Evolutionary conservation across 768 basidiomycete genomes (phyloP), one percentile per base, ranked within the genome.

Genomic region (Mycena latifolia): DNA sequence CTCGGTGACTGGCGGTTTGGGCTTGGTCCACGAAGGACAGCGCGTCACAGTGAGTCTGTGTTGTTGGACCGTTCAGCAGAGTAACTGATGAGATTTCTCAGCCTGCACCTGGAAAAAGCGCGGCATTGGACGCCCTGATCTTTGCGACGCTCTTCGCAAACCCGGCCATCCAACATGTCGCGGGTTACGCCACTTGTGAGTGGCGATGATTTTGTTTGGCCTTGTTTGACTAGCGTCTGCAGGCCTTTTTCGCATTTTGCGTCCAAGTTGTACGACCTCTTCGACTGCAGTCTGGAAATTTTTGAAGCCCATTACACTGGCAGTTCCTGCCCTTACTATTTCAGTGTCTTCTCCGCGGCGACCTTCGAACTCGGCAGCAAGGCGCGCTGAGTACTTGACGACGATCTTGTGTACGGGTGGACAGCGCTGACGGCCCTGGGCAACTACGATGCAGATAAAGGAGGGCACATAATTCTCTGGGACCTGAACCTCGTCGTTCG

Each of bases 381-480:
- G 3, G 3, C 20, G 9, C 9, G n/a, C 52, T 33, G 11, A 2
- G 20, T 29, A 9, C 1, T 53, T 1, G 52, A 53, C 27, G 20
- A 53, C n/a, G 52, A 53, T 18, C 31, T 35, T 9, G 31, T 33
- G 8, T 53, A 33, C 33, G 31, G 31, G 2, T 53, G 52, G 52
- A 3, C 31, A n/a, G 52, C 52, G 10, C 4, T 53, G 1, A 53
- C 33, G 3, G 52, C 52, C 5, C 54, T 73, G 0, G 77, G 79
- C 0, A n/a, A 65, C n/a, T 78, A 67, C 66, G 59, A 76, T 43
- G 56, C 54, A 2, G 59, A 9, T 1, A 51, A 17, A 6, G 69
- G 75, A 10, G 77, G 76, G 5, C 76, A 77, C 24, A 51, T 78
- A 1, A 61, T 77, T 6, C 52, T 79, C 1, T 73, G 70, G 62